Conservation (phyloP, 1,284 basidiomycete species). For the Ceratobasidium sp. region DNA sequence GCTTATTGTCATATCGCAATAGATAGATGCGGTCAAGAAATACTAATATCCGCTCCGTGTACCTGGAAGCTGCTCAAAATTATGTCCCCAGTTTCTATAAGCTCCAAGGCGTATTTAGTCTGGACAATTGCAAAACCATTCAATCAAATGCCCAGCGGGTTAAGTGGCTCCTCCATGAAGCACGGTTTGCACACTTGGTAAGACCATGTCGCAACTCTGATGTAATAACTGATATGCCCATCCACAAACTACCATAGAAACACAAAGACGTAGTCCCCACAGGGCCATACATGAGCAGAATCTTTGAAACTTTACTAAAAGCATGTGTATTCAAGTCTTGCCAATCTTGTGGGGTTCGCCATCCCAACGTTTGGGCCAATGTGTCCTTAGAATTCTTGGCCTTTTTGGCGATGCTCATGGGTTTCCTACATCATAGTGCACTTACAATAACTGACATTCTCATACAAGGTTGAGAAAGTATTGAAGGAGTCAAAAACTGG, state of each 20-base stretch:
- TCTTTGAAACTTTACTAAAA: neutral
- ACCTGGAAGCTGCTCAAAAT: neutral
- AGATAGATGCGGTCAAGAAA: neutral
- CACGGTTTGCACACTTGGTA: neutral
- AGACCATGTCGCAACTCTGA: neutral
- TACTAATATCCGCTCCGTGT: neutral
- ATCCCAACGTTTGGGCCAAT: neutral
- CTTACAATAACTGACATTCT: neutral
- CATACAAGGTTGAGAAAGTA: neutral
- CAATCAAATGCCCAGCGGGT: neutral
- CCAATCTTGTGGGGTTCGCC: neutral
- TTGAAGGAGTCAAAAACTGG: neutral
- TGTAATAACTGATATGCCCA: neutral
- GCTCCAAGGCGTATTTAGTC: neutral
- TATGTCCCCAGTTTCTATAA: neutral
- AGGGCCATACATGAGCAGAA: neutral
- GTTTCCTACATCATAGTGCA: neutral
- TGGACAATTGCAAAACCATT: neutral
- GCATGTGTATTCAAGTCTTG: neutral
- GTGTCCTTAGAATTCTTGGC: neutral
- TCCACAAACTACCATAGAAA: neutral
- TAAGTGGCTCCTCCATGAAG: neutral
- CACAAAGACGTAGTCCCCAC: neutral
- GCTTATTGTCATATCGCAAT: too few species aligned
- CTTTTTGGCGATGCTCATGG: neutral